phyloP scores from a whole-genome alignment of 768 basidiomycete genomes.

The Pholiota molesta region DNA sequence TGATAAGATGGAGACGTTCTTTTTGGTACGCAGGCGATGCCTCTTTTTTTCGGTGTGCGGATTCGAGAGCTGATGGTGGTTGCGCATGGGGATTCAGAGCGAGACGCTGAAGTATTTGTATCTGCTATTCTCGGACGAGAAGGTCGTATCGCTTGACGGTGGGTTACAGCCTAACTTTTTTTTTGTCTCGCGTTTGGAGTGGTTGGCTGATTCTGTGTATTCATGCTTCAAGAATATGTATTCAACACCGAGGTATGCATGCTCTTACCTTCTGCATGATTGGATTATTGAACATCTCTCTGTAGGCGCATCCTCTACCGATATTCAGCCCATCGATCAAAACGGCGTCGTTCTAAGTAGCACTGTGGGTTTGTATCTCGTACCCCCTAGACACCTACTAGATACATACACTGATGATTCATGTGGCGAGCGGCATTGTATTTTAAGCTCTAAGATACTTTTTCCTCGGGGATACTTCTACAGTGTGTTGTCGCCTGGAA shows the following conservation, averaged over 20 bases:
- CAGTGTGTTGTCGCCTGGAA: too few species aligned
- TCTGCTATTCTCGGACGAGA: constrained; percentile 81
- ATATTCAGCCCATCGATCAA: constrained; percentile 7
- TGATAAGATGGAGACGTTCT: constrained; percentile 97
- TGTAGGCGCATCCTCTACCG: constrained; percentile 9
- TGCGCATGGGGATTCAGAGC: constrained; percentile 50
- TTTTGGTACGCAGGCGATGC: constrained; percentile 61
- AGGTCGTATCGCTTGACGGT: constrained; percentile 76
- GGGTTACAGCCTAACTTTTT: constrained; percentile 30
- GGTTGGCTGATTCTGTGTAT: too few species aligned
- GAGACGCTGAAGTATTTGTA: constrained; percentile 94
- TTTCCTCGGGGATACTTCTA: too few species aligned
- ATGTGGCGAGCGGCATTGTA: too few species aligned
- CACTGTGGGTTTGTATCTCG: not conserved
- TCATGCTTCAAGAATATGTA: constrained; percentile 61
- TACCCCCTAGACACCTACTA: too few species aligned
- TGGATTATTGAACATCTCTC: not conserved
- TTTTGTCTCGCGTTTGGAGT: not conserved
- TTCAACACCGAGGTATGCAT: constrained; percentile 78
- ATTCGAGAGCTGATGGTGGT: too few species aligned
- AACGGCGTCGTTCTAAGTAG: constrained; percentile 2
- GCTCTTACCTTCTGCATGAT: too few species aligned
- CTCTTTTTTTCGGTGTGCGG: too few species aligned
- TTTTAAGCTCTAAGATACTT: too few species aligned
- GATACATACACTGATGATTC: too few species aligned